Evolutionary conservation across 2,329 filamentous ascomycete species (phyloP).

Genomic region (Fusarium bactridioides): DNA sequence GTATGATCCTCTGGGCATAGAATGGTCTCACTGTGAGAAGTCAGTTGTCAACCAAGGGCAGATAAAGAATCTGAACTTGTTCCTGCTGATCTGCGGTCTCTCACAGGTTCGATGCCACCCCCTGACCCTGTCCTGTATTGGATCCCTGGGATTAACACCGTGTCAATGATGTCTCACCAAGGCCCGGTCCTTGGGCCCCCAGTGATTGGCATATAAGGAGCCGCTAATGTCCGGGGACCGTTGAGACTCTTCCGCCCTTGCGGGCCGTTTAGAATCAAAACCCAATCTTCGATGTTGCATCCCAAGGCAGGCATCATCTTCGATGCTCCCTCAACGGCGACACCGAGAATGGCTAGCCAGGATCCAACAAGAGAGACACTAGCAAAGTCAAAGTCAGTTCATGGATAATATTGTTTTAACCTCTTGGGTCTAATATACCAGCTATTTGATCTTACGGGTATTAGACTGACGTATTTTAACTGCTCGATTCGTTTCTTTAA

Average conservation of each 20-base stretch:
- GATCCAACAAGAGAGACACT: neutral
- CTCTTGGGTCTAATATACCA: neutral
- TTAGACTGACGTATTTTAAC: neutral
- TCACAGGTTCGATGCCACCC: neutral
- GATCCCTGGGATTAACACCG: neutral
- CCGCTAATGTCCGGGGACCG: neutral
- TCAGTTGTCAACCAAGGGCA: neutral
- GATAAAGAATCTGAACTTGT: neutral
- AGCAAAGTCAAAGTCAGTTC: neutral
- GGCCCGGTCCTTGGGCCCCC: neutral
- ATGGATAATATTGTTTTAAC: neutral
- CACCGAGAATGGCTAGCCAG: neutral
- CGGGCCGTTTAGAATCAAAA: neutral
- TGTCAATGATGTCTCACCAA: neutral
- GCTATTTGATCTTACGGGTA: neutral
- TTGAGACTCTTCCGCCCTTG: neutral
- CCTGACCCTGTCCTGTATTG: neutral
- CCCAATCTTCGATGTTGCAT: conserved; percentile 7
- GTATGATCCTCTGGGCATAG: too few species aligned
- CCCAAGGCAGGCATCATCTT: neutral
- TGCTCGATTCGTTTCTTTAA: neutral
- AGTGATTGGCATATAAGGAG: neutral
- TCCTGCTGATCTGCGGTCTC: neutral
- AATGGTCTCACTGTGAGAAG: neutral
- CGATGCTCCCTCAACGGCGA: neutral